These are phyloP conservation scores for Venturia effusa DNA, from an alignment of 2,329 filamentous ascomycete species.

Conservation along the genomic window DNA sequence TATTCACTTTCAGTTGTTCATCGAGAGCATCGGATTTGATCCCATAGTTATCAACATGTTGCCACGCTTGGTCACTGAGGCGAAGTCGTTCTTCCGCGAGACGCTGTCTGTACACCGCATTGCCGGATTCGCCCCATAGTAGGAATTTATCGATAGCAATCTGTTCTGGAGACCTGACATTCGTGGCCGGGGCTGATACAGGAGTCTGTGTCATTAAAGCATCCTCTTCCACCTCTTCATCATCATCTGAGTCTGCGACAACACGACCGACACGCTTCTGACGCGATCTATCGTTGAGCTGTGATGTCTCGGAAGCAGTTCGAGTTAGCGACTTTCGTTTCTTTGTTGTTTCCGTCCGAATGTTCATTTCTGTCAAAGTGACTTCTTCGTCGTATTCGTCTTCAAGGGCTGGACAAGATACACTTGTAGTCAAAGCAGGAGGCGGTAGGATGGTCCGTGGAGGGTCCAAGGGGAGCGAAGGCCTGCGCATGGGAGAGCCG, in stretches of 20 bases:
- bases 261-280: neutral
- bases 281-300: neutral
- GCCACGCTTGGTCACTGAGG: neutral
- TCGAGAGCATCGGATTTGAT: neutral
- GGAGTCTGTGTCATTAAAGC: constrained; percentile 2
- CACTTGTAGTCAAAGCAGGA: neutral
- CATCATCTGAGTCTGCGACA: constrained; percentile 11
- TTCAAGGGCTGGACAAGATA: neutral
- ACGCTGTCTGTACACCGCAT: neutral
- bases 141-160: neutral
- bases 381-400: constrained; percentile 6
- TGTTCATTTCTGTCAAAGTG: neutral
- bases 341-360: neutral
- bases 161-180: neutral
- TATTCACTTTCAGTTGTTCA: neutral
- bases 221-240: neutral
- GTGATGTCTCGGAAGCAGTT: constrained; percentile 6
- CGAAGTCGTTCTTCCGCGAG: neutral
- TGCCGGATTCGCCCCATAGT: neutral
- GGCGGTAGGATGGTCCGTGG: neutral
- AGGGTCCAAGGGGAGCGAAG: neutral
- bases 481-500: neutral
- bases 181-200: neutral
- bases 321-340: constrained; percentile 8
- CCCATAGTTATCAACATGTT: constrained; percentile 1